A percentile compares a stretch with the other conserved stretches of the same genome.
Evolutionary conservation across 495 filamentous ascomycete genomes (phyloP).

Genomic region (Rusavskia elegans): DNA sequence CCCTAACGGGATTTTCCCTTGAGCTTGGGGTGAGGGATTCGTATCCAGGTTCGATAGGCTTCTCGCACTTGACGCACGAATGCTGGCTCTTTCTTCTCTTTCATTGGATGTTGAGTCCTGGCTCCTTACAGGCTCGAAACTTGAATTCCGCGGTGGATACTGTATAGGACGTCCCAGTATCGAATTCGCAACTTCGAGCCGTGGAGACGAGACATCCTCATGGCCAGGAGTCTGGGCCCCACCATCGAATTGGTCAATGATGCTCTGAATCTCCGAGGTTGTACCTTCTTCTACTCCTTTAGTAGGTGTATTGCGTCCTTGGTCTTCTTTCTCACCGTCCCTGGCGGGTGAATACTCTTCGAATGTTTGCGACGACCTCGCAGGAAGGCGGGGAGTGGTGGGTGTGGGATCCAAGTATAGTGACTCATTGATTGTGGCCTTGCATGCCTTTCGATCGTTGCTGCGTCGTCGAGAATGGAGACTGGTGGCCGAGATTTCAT

Average conservation of each 20-base stretch:
- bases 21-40: background rate
- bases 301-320: too few relatives aligned
- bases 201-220: constrained; percentile 71
- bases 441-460: constrained; percentile 16
- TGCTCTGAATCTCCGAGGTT: constrained; percentile 80
- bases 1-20: background rate
- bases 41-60: background rate
- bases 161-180: constrained; percentile 44
- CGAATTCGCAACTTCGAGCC: constrained; percentile 55
- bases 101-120: constrained; percentile 13
- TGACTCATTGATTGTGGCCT: constrained; percentile 13
- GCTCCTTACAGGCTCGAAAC: constrained; percentile 53
- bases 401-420: constrained; percentile 49
- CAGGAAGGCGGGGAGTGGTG: constrained; percentile 34
- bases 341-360: background rate
- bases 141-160: constrained; percentile 72
- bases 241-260: constrained; percentile 75
- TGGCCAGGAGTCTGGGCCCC: constrained; percentile 46
- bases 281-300: constrained; percentile 37
- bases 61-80: background rate
- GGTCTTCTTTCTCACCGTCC: background rate
- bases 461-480: background rate
- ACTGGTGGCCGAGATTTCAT: background rate
- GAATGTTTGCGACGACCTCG: constrained; percentile 30
- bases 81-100: background rate